phyloP scores from a whole-genome alignment of 495 filamentous ascomycete genomes.

The Penicillium antarcticum region DNA sequence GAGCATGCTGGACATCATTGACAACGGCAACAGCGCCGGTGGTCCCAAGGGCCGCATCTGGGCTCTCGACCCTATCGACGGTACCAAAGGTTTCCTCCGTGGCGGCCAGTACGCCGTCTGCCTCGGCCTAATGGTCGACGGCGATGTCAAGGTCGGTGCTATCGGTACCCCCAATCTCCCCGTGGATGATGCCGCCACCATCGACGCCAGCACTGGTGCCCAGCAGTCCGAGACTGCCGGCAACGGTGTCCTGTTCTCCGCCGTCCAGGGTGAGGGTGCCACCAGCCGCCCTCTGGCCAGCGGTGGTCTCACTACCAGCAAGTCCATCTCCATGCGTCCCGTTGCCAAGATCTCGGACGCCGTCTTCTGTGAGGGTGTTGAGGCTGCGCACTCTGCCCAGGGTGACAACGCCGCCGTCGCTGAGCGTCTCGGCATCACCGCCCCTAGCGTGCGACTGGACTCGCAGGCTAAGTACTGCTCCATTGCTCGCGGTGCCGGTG shows the following conservation, averaged over 20 bases:
- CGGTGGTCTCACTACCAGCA: slow-evolving; percentile 54
- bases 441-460: slow-evolving; percentile 85
- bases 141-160: slow-evolving; percentile 91
- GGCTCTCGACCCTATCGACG: slow-evolving; percentile 97
- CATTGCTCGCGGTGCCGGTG: slow-evolving; percentile 91
- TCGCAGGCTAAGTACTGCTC: slow-evolving; percentile 97
- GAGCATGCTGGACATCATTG: slow-evolving; percentile 82
- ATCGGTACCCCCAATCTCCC: slow-evolving; percentile 94
- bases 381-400: slow-evolving; percentile 86
- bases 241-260: slow-evolving; percentile 82
- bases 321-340: slow-evolving; percentile 72
- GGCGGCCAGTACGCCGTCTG: slow-evolving; percentile 99
- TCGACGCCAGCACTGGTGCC: slow-evolving; percentile 63
- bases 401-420: slow-evolving; percentile 83
- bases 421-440: slow-evolving; percentile 76
- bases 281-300: slow-evolving; percentile 65
- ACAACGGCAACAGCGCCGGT: slow-evolving; percentile 75
- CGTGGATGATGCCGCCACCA: slow-evolving; percentile 66
- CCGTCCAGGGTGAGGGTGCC: slow-evolving; percentile 72
- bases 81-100: slow-evolving; percentile 92
- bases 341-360: slow-evolving; percentile 72
- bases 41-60: slow-evolving; percentile 83
- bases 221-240: slow-evolving; percentile 63
- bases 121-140: slow-evolving; percentile 85
- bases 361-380: slow-evolving; percentile 93